Conservation (phyloP, 768 basidiomycete species). For the Chiua virens region DNA sequence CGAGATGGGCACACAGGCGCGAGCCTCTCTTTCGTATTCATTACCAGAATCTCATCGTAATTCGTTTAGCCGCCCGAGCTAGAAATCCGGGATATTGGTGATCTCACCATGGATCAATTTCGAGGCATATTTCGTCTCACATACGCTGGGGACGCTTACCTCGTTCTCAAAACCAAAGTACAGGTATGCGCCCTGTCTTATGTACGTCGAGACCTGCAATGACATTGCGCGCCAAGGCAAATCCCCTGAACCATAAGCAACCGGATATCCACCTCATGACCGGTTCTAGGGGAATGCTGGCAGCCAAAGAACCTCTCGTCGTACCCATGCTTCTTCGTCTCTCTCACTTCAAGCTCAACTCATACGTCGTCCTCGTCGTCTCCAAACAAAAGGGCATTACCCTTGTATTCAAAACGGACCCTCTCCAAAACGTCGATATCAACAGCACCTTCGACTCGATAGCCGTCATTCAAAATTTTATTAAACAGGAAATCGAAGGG, state of each 20-base stretch:
- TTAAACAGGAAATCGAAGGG: constrained; percentile 97
- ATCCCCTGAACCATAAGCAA: constrained; percentile 91
- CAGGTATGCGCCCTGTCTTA: constrained; percentile 56
- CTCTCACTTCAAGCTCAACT: constrained; percentile 90
- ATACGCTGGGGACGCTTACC: constrained; percentile 90
- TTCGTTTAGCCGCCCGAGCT: constrained; percentile 86
- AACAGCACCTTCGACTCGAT: constrained; percentile 98
- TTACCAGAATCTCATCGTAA: neutral
- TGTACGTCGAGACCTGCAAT: neutral
- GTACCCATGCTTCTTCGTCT: constrained; percentile 98
- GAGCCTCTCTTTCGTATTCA: constrained; percentile 9
- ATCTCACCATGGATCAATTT: constrained; percentile 93
- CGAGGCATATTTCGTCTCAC: constrained; percentile 95
- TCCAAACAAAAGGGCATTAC: constrained; percentile 98
- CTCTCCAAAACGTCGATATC: constrained; percentile 96
- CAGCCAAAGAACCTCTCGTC: constrained; percentile 91
- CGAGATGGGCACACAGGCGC: constrained; percentile 97
- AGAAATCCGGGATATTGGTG: constrained; percentile 96
- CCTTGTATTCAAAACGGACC: constrained; percentile 99
- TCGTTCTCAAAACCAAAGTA: constrained; percentile 86
- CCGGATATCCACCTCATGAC: constrained; percentile 86
- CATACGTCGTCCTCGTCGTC: constrained; percentile 96
- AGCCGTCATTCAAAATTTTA: constrained; percentile 95
- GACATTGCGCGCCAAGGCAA: constrained; percentile 58
- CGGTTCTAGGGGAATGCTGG: constrained; percentile 84